Conservation (phyloP, 169 alveolate genomes). For the Cryptosporidium muris region DNA sequence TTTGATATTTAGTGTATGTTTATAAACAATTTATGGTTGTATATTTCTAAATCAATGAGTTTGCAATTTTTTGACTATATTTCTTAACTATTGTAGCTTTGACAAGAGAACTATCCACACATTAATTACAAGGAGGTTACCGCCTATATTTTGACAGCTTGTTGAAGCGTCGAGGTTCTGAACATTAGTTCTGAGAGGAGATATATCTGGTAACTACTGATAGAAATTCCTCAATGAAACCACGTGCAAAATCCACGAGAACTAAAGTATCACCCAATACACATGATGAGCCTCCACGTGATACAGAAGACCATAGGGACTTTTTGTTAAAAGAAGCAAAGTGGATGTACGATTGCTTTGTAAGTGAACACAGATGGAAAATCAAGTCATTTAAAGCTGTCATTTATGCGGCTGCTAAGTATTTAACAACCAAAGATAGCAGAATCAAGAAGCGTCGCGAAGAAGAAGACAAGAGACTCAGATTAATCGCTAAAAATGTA, state of each 20-base stretch:
- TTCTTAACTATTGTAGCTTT: no score
- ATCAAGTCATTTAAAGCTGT: constrained; percentile 41
- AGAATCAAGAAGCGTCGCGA: constrained; percentile 46
- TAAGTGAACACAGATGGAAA: constrained; percentile 64
- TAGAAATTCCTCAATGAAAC: neutral
- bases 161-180: neutral
- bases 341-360: constrained; percentile 65
- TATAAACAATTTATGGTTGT: no score
- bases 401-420: constrained; percentile 48
- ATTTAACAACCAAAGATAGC: constrained; percentile 46
- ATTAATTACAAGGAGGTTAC: no score
- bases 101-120: no score
- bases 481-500: constrained; percentile 35
- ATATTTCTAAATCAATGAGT: no score
- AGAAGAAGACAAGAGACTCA: constrained; percentile 48
- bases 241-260: constrained; percentile 18
- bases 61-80: no score
- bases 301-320: constrained; percentile 58
- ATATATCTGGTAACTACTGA: no score
- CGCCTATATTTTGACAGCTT: no score
- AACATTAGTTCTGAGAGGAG: neutral
- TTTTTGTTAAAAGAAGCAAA: constrained; percentile 48
- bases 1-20: no score
- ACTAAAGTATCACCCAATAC: neutral
- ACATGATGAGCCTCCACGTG: constrained; percentile 56